Conservation (phyloP, 108 stramenopile genomes). For the Mediolabrus comicus region DNA sequence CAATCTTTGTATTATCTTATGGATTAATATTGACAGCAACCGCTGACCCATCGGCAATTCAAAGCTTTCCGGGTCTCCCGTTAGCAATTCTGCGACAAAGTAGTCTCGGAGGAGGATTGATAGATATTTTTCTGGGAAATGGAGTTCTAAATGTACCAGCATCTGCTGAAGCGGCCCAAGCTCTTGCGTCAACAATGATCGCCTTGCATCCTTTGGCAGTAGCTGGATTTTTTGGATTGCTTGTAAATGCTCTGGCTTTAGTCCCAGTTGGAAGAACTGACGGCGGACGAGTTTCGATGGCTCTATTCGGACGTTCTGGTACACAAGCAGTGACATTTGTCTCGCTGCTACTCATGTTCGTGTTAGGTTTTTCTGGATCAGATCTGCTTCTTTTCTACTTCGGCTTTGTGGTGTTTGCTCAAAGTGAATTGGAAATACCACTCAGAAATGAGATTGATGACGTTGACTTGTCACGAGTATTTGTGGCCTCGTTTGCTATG, state of each 20-base stretch:
- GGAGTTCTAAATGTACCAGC: conserved; percentile 71
- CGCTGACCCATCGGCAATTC: conserved; percentile 46
- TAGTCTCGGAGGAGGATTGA: conserved; percentile 75
- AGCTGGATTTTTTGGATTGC: conserved; percentile 72
- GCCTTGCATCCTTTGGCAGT: conserved; percentile 79
- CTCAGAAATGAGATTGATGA: conserved; percentile 74
- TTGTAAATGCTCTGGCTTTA: conserved; percentile 73
- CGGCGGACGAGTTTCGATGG: conserved; percentile 74
- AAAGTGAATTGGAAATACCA: conserved; percentile 77
- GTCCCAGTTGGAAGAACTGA: conserved; percentile 83
- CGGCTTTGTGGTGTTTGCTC: conserved; percentile 67
- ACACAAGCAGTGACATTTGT: conserved; percentile 61
- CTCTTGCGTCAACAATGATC: conserved; percentile 61
- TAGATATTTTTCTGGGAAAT: conserved; percentile 61
- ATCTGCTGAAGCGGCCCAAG: conserved; percentile 54
- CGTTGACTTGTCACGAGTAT: conserved; percentile 54
- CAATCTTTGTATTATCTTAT: conserved; percentile 47
- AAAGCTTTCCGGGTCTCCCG: conserved; percentile 72
- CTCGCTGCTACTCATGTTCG: conserved; percentile 41
- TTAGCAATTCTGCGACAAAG: conserved; percentile 70
- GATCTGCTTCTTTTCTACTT: conserved; percentile 83
- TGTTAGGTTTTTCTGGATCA: conserved; percentile 52
- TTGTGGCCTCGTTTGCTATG: conserved; percentile 51
- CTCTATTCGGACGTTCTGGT: conserved; percentile 65
- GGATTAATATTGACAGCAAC: conserved; percentile 61